phyloP scores from a whole-genome alignment of 2,329 filamentous ascomycete genomes.

The Emmonsia crescens region DNA sequence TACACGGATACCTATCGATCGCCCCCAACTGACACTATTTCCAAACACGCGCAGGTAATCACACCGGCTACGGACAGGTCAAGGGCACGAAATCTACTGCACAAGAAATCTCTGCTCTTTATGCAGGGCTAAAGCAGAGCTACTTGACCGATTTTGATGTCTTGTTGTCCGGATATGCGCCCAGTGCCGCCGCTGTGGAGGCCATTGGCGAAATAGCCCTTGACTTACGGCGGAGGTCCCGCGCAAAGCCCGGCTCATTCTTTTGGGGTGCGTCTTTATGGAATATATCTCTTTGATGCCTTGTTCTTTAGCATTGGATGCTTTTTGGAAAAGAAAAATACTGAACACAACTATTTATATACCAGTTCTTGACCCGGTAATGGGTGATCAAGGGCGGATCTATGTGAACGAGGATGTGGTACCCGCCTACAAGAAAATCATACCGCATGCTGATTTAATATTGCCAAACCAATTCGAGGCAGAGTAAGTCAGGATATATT shows the following conservation, averaged over 20 bases:
- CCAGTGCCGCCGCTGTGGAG: conserved; percentile 71
- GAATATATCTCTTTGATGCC: background rate
- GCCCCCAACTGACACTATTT: background rate
- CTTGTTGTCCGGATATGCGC: conserved; percentile 89
- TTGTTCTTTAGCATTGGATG: background rate
- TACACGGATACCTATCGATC: background rate
- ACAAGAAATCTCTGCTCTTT: conserved; percentile 72
- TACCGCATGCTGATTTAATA: conserved; percentile 78
- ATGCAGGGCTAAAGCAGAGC: conserved; percentile 70
- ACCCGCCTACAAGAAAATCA: conserved; percentile 71
- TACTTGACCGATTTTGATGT: conserved; percentile 84
- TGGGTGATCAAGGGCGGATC: conserved; percentile 88
- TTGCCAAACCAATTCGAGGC: conserved; percentile 96
- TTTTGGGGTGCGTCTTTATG: conserved; percentile 58
- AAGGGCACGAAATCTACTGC: conserved; percentile 75
- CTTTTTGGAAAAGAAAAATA: background rate
- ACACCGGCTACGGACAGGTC: conserved; percentile 83
- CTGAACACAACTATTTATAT: background rate
- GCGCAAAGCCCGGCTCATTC: conserved; percentile 59
- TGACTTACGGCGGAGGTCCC: conserved; percentile 60
- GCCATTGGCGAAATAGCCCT: conserved; percentile 74
- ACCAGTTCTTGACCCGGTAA: conserved; percentile 82
- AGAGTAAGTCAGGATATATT: conserved; percentile 49
- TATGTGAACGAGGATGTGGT: conserved; percentile 90
- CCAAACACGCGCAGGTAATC: conserved; percentile 58